Base-by-base conservation (phyloP, 2,329 filamentous ascomycete genomes). In the Xylariales sp. region DNA sequence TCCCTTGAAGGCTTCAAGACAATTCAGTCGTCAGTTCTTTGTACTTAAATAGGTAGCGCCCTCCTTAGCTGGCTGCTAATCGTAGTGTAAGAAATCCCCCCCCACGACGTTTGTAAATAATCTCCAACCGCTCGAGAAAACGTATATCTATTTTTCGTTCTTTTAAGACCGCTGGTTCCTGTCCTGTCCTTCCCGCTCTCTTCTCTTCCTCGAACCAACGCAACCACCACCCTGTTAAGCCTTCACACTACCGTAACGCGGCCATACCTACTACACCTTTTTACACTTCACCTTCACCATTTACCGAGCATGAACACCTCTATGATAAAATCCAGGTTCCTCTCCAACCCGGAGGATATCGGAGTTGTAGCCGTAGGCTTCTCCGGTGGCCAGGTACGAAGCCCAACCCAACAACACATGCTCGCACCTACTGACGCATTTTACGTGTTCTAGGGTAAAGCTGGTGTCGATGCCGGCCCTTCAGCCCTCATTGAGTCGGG, bases 331-430 rank as follows among this genome's bases (percentile, higher is more conserved):
- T 86, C 85, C 78, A 94, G 91, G 78, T 98, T 97, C 83, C 91
- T 98, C 74, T 85, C 90, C 71, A 86, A 90, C 77, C 88, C 90
- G 39, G 86, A 92, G 77, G 90, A 98, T 77, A 86, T 99, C 71
- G 96, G 95, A 70, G 88, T 99, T 64, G 93, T 98, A 45, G 94
- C 95, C 57, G 96, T 98, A 45, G 95, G 95, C 70, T 99, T 98
- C 85, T 97, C 94, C 62, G 95, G 95, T 73, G 96, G 96, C 65
- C 96, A 97, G 89, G 94, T 96, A 89, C 75, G 85, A 50, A 53
- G 8, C 46, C 12, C 6, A 48, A 32, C 43, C 18, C 18, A 52
- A 18, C 18, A 30, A 28, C 36, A 12, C 8, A n/a, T 49, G 39
- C 18, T 9, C 34, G 12, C 28, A 53, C 10, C 48, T 34, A 39